These are phyloP conservation scores for Zanthoxylum bungeanum DNA, from an alignment of 345 rosid species.

Conservation along the genomic window DNA sequence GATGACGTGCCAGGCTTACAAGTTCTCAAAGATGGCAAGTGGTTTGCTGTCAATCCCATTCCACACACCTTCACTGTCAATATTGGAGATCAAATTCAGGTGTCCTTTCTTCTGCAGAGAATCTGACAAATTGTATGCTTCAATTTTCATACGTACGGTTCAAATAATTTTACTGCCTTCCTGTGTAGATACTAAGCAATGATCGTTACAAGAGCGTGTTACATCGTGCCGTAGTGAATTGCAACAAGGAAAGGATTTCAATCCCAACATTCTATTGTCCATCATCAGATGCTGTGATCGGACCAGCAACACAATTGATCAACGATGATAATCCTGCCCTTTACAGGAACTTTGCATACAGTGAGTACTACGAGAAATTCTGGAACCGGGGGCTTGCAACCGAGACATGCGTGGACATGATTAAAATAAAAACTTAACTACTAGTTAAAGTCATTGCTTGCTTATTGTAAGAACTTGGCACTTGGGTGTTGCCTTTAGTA, in stretches of 20 bases:
- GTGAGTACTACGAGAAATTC: conserved; percentile 27
- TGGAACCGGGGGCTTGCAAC: conserved; percentile 27
- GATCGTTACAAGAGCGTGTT: conserved; percentile 55
- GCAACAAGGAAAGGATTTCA: conserved; percentile 42
- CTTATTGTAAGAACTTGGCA: neutral
- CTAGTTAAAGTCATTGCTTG: neutral
- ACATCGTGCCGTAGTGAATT: conserved; percentile 51
- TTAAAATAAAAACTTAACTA: conserved; percentile 5
- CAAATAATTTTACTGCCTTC: neutral
- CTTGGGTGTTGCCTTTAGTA: neutral
- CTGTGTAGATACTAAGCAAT: conserved; percentile 44
- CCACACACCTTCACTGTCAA: conserved; percentile 37
- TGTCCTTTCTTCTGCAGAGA: neutral
- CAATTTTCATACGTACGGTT: neutral
- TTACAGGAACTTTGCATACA: conserved; percentile 33
- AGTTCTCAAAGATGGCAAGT: conserved; percentile 31
- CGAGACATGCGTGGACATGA: conserved; percentile 28
- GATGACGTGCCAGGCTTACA: conserved; percentile 40
- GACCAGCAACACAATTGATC: conserved; percentile 34
- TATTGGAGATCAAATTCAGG: conserved; percentile 42
- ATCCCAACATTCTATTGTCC: conserved; percentile 57
- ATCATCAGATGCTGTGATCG: conserved; percentile 44
- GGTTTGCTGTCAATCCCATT: conserved; percentile 34
- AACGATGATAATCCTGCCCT: conserved; percentile 30
- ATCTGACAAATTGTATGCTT: neutral